phyloP scores from a whole-genome alignment of 306 rosid species.

The Boehmeria nivea region DNA sequence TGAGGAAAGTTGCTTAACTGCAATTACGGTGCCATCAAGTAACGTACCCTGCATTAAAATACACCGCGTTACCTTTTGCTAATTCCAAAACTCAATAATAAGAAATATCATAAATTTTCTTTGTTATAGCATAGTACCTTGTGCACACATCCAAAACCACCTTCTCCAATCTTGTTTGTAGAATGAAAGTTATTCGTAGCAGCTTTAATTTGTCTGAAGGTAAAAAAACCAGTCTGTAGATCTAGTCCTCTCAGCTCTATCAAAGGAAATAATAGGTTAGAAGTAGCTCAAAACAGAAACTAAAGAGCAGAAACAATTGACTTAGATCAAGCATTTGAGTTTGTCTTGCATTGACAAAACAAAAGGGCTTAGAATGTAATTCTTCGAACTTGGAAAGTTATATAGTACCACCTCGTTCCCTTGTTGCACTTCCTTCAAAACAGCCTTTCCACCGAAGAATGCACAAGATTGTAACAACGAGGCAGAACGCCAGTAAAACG shows the following conservation, averaged over 20 bases:
- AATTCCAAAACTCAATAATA: too few species aligned
- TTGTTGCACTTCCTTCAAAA: constrained; percentile 10
- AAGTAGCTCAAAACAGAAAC: too few species aligned
- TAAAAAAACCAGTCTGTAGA: constrained; percentile 28
- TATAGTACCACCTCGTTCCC: constrained; percentile 37
- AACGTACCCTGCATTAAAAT: constrained; percentile 25
- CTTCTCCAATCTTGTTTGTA: constrained; percentile 42
- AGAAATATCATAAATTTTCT: not conserved
- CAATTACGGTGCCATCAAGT: constrained; percentile 21
- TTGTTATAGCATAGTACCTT: constrained; percentile 32
- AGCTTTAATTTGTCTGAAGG: constrained; percentile 33
- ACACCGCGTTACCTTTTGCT: too few species aligned
- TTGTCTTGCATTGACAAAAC: too few species aligned
- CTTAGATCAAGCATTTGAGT: too few species aligned
- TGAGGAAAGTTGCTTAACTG: constrained; percentile 27
- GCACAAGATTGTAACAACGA: constrained; percentile 16
- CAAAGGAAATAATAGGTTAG: too few species aligned
- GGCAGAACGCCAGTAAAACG: constrained; percentile 1
- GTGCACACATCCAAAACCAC: constrained; percentile 47
- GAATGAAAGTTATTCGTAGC: constrained; percentile 38
- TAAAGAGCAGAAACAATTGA: too few species aligned
- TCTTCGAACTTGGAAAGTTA: too few species aligned
- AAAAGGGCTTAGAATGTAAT: too few species aligned
- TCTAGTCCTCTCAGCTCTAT: constrained; percentile 25
- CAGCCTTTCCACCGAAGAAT: constrained; percentile 31